Evolutionary conservation across 78 protist genomes (phyloP), one percentile per base, ranked within the genome.

Genomic region (Cavenderia fasciculata): DNA sequence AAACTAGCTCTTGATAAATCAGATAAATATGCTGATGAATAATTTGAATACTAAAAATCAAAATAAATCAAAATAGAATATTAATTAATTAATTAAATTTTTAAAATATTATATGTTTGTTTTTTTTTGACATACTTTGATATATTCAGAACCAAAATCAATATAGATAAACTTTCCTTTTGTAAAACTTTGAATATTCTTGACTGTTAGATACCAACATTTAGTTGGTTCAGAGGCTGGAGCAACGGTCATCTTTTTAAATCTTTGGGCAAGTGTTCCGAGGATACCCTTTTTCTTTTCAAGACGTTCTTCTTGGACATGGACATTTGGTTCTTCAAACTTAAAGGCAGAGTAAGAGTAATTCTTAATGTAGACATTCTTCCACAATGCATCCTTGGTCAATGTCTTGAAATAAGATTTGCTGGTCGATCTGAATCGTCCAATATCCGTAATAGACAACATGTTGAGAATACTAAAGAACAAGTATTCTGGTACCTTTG

Each of bases 331-430:
- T 5, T 79, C 38, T 29, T 79, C 88, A 1, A 79, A 52, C 2
- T 8, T 23, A 18, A 66, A 79, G 1, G 88, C 43, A 23, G 47
- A 65, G 12, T 63, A 34, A 0, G 69, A 47, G 46, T 27, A 79
- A 14, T 41, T 23, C 25, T 59, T 51, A n/a, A 66, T 47, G 4
- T 79, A 79, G 0, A 79, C 10, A 14, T 63, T 49, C 36, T 56
- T 79, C 76, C 74, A 79, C 2, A 79, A 47, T 18, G 49, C 25
- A 66, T 79, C 57, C 40, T 79, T 79, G 5, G 69, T 34, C 43
- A 27, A 31, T 12, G 36, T 61, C 69, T 61, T 61, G 36, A 31
- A 34, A 19, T 18, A 18, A 14, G 36, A 27, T 18, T 56, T 38
- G 1, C 43, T 38, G 7, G 57, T 54, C 6, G 23, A 5, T 25